Percentiles rank a stretch among this genome's conserved stretches.
phyloP scores from a whole-genome alignment of 768 basidiomycete species.

The Suillus americanus region DNA sequence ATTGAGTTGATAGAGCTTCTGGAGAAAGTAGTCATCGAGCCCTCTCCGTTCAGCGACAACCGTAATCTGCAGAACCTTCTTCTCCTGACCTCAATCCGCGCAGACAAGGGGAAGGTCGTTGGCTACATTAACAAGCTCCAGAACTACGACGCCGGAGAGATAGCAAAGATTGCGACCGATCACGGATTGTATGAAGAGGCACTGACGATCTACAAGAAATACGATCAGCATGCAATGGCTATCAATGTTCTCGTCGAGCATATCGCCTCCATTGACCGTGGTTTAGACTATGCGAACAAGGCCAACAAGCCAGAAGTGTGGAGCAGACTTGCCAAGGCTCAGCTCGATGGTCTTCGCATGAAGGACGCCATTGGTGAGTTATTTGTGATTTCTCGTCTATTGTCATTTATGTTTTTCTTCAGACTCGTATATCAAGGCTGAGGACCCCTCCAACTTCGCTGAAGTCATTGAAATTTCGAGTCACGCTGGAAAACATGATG shows the following conservation, averaged over 20 bases:
- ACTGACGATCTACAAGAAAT: constrained; percentile 96
- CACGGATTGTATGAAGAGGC: constrained; percentile 96
- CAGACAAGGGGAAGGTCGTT: constrained; percentile 98
- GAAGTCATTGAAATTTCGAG: constrained; percentile 97
- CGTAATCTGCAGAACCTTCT: constrained; percentile 94
- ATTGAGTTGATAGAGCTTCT: constrained; percentile 95
- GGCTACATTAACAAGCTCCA: constrained; percentile 97
- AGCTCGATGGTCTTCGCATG: constrained; percentile 95
- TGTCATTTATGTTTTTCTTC: constrained; percentile 7
- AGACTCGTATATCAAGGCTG: constrained; percentile 98
- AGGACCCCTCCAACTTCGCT: constrained; percentile 89
- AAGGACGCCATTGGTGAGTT: constrained; percentile 91
- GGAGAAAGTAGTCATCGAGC: constrained; percentile 98
- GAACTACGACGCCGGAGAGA: constrained; percentile 92
- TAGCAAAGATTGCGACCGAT: constrained; percentile 95
- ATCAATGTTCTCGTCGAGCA: constrained; percentile 99
- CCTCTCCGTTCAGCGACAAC: constrained; percentile 97
- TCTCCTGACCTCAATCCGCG: constrained; percentile 92
- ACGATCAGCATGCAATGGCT: constrained; percentile 91
- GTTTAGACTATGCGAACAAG: constrained; percentile 93
- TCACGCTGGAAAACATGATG: constrained; percentile 89
- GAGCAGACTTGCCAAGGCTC: constrained; percentile 97
- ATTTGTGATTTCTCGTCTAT: not conserved
- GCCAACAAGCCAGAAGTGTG: constrained; percentile 96
- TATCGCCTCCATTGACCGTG: constrained; percentile 96